Base-by-base conservation (phyloP, 2,329 filamentous ascomycete genomes). In the Aspergillus sp. region DNA sequence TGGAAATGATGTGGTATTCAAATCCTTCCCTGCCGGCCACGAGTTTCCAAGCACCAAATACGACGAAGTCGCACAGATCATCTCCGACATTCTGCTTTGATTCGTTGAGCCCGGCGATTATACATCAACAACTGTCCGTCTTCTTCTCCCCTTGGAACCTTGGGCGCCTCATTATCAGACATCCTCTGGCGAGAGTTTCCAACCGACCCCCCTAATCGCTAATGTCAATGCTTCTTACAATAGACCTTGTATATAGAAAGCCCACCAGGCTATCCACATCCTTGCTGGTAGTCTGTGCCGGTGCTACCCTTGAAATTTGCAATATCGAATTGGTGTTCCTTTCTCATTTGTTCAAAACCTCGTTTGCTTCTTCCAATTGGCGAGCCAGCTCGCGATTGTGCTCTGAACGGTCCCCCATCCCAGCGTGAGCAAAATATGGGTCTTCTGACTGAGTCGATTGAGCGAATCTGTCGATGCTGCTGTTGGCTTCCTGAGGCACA, bases 41-140 rank as follows among this genome's bases (percentile, higher is more conserved):
- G 89, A 91, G 66, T 77, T 91, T 59, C 86, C 86, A 1, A 85
- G 90, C 61, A 83, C 83, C 12, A 81, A 81, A 56, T 84, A 83
- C 3, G 75, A 78, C 9, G 82, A 86, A 54, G 80, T 90, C 56
- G 85, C 84, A 1, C 71, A 78, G n/a, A 72, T 74, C n/a, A 79
- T 86, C 40, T 66, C 71, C 50, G 73, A 75, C 15, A 76, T 78
- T 46, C 56, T 64, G 52, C 22, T 59, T 60, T 66, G 51, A 64
- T 41, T 46, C 34, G 12, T 20, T 24, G 47, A 39, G 20, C 30
- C n/a, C 22, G 19, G 27, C 17, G 37, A 46, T 34, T 19, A 30
- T 37, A 22, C 27, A 44, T n/a, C 30, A 13, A 34, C 22, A 33
- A 12, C 24, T 44, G 8, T 22, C 30, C 30, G 11, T 40, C 45